Percentiles rank a stretch among this genome's conserved stretches.
Conservation (phyloP, 2,329 filamentous ascomycete genomes). For the Fusarium globosum region DNA sequence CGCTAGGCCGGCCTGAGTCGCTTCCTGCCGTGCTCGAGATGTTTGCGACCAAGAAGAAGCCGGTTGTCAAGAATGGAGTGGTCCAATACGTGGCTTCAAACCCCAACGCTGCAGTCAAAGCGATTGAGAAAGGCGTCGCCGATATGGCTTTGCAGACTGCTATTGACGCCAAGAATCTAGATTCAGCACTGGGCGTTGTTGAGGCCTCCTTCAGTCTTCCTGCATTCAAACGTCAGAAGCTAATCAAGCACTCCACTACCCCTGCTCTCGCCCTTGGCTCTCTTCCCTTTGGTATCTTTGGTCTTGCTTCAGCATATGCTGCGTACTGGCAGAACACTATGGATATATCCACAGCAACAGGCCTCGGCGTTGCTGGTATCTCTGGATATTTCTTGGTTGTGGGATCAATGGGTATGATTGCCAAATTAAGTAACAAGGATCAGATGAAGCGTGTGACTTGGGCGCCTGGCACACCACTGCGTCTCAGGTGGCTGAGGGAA, state of each 20-base stretch:
- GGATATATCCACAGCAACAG: slow-evolving; percentile 78
- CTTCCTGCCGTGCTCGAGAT: slow-evolving; percentile 84
- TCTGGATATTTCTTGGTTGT: slow-evolving; percentile 86
- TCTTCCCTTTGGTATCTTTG: slow-evolving; percentile 76
- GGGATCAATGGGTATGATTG: slow-evolving; percentile 83
- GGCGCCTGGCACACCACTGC: slow-evolving; percentile 82
- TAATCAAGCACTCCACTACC: slow-evolving; percentile 71
- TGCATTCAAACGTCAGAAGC: slow-evolving; percentile 75
- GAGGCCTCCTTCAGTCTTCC: slow-evolving; percentile 74
- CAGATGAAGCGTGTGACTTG: slow-evolving; percentile 96
- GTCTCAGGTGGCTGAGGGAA: slow-evolving; percentile 86
- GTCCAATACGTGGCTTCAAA: slow-evolving; percentile 71
- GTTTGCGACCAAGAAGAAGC: slow-evolving; percentile 84
- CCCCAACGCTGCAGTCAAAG: slow-evolving; percentile 75
- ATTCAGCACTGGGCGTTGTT: slow-evolving; percentile 80
- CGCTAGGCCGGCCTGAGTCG: slow-evolving; percentile 77
- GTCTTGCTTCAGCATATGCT: slow-evolving; percentile 67
- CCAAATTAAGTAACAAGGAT: slow-evolving; percentile 88
- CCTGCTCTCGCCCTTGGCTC: slow-evolving; percentile 68
- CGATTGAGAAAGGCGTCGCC: slow-evolving; percentile 77
- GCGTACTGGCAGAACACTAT: slow-evolving; percentile 72
- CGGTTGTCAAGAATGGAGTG: slow-evolving; percentile 68
- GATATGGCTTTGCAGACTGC: slow-evolving; percentile 81
- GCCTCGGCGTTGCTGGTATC: slow-evolving; percentile 82
- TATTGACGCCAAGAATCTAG: slow-evolving; percentile 81